Percentiles rank a stretch among this genome's conserved stretches.
Conservation (phyloP, 2,329 filamentous ascomycete genomes). For the Bipolaris bicolor region DNA sequence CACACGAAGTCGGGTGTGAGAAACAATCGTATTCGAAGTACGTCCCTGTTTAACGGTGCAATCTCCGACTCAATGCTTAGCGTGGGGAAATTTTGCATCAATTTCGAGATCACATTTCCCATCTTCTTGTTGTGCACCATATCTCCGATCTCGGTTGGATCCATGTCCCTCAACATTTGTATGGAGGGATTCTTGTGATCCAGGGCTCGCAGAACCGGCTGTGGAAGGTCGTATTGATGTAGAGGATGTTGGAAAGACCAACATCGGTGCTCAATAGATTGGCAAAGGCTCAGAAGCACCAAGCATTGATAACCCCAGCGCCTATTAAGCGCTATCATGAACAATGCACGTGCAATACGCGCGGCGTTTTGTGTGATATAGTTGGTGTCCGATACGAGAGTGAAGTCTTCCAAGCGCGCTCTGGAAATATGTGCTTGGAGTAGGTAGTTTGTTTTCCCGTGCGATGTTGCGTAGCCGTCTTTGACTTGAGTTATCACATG, state of each 20-base stretch:
- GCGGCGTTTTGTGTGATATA: conserved; percentile 97
- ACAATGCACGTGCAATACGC: conserved; percentile 90
- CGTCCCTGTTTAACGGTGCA: conserved; percentile 91
- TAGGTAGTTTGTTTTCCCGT: conserved; percentile 94
- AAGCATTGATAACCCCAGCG: conserved; percentile 96
- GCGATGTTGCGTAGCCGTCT: conserved; percentile 68
- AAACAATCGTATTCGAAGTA: conserved; percentile 85
- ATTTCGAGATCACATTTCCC: conserved; percentile 78
- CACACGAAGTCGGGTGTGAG: conserved; percentile 90
- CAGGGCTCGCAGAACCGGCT: conserved; percentile 80
- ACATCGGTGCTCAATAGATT: conserved; percentile 94
- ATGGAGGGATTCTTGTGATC: conserved; percentile 83
- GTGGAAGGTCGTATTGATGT: conserved; percentile 90
- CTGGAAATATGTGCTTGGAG: conserved; percentile 93
- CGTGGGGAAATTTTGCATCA: conserved; percentile 91
- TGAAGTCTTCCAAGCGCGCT: conserved; percentile 89
- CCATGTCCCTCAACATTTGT: conserved; percentile 90
- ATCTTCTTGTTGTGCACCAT: conserved; percentile 91
- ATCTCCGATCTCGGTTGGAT: conserved; percentile 83
- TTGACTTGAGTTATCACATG: conserved; percentile 77
- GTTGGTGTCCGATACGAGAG: conserved; percentile 85
- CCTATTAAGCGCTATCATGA: conserved; percentile 96
- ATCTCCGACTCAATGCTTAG: conserved; percentile 91
- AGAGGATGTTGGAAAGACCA: conserved; percentile 96
- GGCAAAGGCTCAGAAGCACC: conserved; percentile 87